A percentile compares a stretch with the other conserved stretches of the same genome.
Evolutionary conservation across 2,329 filamentous ascomycete species (phyloP).

Genomic region (Trichoderma cornu-damae): DNA sequence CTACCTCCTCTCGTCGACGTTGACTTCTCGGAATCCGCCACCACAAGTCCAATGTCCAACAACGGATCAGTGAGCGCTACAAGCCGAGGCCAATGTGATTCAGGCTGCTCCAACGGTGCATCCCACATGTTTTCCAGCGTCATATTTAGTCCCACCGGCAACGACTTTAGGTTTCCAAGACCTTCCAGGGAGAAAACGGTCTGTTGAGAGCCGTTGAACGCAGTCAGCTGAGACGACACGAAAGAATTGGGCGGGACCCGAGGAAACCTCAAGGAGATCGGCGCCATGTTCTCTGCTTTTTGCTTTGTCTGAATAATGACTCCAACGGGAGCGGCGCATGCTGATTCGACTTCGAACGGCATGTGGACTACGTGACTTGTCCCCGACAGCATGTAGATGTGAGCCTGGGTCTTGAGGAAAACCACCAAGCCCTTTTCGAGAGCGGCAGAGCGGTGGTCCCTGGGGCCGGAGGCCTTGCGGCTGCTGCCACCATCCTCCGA

Average conservation of each 20-base stretch:
- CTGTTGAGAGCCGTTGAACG: slow-evolving; percentile 47
- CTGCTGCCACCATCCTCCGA: slow-evolving; percentile 37
- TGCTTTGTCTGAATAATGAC: slow-evolving; percentile 81
- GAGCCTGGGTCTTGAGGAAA: slow-evolving; percentile 85
- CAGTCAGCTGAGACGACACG: slow-evolving; percentile 60
- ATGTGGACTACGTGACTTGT: slow-evolving; percentile 86
- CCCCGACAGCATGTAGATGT: slow-evolving; percentile 86
- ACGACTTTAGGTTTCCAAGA: slow-evolving; percentile 50
- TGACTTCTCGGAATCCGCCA: slow-evolving; percentile 50
- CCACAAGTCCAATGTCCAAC: slow-evolving; percentile 77
- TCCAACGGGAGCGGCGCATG: slow-evolving; percentile 75
- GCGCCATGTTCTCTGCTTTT: slow-evolving; percentile 44
- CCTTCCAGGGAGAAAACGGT: slow-evolving; percentile 54
- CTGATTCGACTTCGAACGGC: slow-evolving; percentile 88
- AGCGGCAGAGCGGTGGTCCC: slow-evolving; percentile 19
- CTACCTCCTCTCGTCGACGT: slow-evolving; percentile 26
- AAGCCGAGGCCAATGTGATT: slow-evolving; percentile 65
- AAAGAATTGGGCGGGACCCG: slow-evolving; percentile 78
- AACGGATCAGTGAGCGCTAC: slow-evolving; percentile 83
- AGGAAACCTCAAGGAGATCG: slow-evolving; percentile 52
- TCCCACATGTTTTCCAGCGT: slow-evolving; percentile 57
- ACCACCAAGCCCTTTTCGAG: slow-evolving; percentile 74
- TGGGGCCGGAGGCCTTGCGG: slow-evolving; percentile 3
- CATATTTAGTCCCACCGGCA: slow-evolving; percentile 48
- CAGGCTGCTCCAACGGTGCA: slow-evolving; percentile 45